Base-by-base conservation (phyloP, 805 yeast genomes). In the Suhomyces faveliae region DNA sequence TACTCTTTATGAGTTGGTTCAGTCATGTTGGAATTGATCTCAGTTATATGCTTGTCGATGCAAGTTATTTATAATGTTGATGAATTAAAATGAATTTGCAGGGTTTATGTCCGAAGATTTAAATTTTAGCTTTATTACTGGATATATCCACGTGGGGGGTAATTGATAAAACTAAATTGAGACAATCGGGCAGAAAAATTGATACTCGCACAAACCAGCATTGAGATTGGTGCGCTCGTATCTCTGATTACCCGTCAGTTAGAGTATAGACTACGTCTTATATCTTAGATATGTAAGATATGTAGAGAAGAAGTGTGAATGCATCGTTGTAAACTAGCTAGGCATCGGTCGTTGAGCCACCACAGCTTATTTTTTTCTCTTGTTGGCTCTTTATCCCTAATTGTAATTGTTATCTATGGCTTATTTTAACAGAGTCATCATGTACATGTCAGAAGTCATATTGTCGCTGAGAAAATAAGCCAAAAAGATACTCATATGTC, bases 1-100 rank as follows among this genome's bases (percentile, higher is more conserved):
- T 50, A 47, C 39, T 44, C 47, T 33, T 33, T 33, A 11, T 33
- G 37, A 25, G 30, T 33, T 6, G 21, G 21, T 33, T 33, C 37
- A 33, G 37, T 33, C 37, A 33, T 33, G 12, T 15, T 9, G 21
- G 37, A 11, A 33, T 33, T 33, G 21, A 11, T 12, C 21, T 33
- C 21, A 33, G 37, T 33, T 33, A 33, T 33, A 17, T 33, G 21
- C 37, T 17, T 9, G n/a, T 15, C 21, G 37, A 33, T 33, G 37
- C 37, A 15, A 17, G 6, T 33, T 33, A 15, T 27, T n/a, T 27
- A 27, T 27, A 27, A 27, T 6, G 30, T 5, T n/a, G 29, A 12
- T 25, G 29, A n/a, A n/a, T 25, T 25, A 11, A 25, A 25, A 25
- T 25, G 13, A 25, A 25, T 24, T 9, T 25, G 29, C 29, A 25